A percentile compares a stretch with the other conserved stretches of the same genome.
phyloP scores from a whole-genome alignment of 2,329 filamentous ascomycete species.

The Sporothrix dimorphospora region DNA sequence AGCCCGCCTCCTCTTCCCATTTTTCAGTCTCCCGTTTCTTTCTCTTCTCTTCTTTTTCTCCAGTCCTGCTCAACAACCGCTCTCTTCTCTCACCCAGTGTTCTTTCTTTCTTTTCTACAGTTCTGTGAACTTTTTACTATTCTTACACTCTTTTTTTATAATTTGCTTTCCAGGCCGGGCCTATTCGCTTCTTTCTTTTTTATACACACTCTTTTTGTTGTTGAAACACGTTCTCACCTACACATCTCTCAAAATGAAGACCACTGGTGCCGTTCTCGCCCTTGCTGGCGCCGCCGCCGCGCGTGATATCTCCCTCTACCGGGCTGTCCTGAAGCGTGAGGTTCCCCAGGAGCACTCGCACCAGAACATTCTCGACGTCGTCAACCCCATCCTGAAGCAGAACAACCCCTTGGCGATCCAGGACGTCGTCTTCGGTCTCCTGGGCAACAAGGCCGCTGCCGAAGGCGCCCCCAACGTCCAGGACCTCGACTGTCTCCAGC shows the following conservation, averaged over 20 bases:
- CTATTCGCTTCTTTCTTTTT: constrained; percentile 26
- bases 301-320: constrained; percentile 38
- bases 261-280: constrained; percentile 38
- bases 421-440: constrained; percentile 53
- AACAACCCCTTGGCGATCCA: constrained; percentile 54
- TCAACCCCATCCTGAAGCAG: constrained; percentile 44
- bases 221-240: constrained; percentile 17
- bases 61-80: constrained; percentile 28
- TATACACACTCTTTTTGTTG: constrained; percentile 7
- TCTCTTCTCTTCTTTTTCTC: background rate
- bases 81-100: constrained; percentile 24
- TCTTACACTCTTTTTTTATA: constrained; percentile 27
- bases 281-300: constrained; percentile 40
- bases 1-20: constrained; percentile 6
- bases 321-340: constrained; percentile 45
- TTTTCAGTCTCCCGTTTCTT: constrained; percentile 1
- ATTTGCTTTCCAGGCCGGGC: constrained; percentile 31
- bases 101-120: constrained; percentile 29
- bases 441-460: constrained; percentile 48
- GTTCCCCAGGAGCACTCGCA: constrained; percentile 58
- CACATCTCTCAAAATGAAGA: constrained; percentile 32
- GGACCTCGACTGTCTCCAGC: constrained; percentile 61
- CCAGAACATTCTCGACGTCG: constrained; percentile 46
- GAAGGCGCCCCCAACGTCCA: constrained; percentile 40
- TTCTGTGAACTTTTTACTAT: constrained; percentile 32